These are phyloP conservation scores for Candida smagusa DNA, from an alignment of 1,139 yeast species.

Conservation along the genomic window DNA sequence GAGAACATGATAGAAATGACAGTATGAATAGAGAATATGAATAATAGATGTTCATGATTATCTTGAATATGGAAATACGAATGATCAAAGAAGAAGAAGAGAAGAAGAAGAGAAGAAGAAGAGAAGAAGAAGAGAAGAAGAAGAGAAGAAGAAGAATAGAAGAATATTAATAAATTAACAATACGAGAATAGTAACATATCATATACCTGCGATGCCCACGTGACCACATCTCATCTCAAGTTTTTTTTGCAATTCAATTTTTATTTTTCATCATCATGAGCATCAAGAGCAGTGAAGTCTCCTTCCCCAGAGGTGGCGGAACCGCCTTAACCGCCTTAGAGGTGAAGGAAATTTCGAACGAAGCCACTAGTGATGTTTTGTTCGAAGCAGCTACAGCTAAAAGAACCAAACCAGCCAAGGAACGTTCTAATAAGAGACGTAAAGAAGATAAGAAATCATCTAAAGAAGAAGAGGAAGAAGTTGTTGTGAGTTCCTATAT, in stretches of 20 bases:
- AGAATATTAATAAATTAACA: no score
- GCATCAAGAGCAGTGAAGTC: slow-evolving; percentile 50
- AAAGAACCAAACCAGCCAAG: slow-evolving; percentile 26
- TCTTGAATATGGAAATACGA: no score
- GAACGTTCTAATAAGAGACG: slow-evolving; percentile 23
- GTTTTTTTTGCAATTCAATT: slow-evolving; percentile 1
- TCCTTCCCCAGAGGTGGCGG: slow-evolving; percentile 97
- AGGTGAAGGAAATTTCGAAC: slow-evolving; percentile 86
- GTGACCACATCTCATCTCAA: slow-evolving; percentile 3
- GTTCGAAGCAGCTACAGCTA: slow-evolving; percentile 44
- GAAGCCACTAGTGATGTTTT: slow-evolving; percentile 88
- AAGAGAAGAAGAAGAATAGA: no score
- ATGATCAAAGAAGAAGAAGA: no score
- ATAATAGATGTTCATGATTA: no score
- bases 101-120: background rate
- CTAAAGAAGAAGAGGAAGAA: slow-evolving; percentile 22
- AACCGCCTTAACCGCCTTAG: slow-evolving; percentile 80
- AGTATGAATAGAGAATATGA: no score
- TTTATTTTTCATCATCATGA: slow-evolving; percentile 1
- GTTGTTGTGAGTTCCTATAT: slow-evolving; percentile 54
- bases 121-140: background rate
- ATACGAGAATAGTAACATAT: no score
- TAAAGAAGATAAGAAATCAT: slow-evolving; percentile 26
- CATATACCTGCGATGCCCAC: slow-evolving; percentile 1
- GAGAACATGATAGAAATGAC: background rate